A percentile compares a stretch with the other conserved stretches of the same genome.
Evolutionary conservation across 768 basidiomycete species (phyloP).

Genomic region (Boletus insuetus): DNA sequence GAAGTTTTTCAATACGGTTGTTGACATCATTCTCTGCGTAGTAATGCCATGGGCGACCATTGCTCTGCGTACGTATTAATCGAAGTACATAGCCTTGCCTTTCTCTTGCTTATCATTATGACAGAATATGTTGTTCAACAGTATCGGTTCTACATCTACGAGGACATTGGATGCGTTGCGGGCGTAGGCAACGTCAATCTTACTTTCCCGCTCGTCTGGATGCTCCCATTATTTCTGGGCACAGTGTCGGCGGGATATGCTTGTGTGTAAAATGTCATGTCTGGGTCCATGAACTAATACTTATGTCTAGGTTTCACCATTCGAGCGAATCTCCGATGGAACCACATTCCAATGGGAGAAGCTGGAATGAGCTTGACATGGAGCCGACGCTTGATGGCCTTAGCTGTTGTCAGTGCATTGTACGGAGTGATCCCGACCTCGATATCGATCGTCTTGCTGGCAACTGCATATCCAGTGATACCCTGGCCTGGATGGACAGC

Average conservation of each 20-base stretch:
- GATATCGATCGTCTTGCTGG: conserved; percentile 5
- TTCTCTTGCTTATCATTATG: conserved; percentile 1
- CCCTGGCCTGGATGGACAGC: conserved; percentile 23
- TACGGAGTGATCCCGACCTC: conserved; percentile 16
- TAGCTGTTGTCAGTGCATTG: conserved; percentile 3
- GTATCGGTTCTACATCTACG: conserved; percentile 49
- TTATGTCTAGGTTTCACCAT: conserved; percentile 8
- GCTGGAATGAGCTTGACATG: not conserved
- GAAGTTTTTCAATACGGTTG: conserved; percentile 21
- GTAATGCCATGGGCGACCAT: conserved; percentile 33
- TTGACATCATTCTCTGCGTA: conserved; percentile 31
- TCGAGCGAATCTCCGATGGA: conserved; percentile 1
- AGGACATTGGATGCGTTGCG: conserved; percentile 45
- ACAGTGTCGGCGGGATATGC: conserved; percentile 43
- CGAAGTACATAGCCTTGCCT: too few species aligned
- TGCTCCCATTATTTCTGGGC: conserved; percentile 46
- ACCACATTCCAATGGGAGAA: not conserved
- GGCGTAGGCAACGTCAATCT: conserved; percentile 33
- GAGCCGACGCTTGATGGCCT: conserved; percentile 14
- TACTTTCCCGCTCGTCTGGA: conserved; percentile 41
- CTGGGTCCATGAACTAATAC: not conserved
- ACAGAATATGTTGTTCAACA: conserved; percentile 49
- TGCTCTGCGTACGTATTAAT: conserved; percentile 26
- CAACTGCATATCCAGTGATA: conserved; percentile 2
- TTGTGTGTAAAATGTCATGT: conserved; percentile 8